phyloP scores from a whole-genome alignment of 164 flowering plant species.

The Taxillus chinensis region DNA sequence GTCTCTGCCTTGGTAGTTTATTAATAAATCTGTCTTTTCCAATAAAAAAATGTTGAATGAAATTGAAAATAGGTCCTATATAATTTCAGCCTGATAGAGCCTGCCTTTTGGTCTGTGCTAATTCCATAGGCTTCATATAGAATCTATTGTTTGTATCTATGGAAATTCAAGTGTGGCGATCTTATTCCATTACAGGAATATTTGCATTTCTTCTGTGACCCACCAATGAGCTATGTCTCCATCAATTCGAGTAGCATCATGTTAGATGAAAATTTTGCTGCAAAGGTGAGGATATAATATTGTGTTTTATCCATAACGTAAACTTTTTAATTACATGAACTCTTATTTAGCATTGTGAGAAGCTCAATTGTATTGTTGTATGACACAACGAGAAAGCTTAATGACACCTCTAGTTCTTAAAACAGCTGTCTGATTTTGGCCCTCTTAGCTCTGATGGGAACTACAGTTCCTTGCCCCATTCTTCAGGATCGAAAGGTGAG shows the following conservation, averaged over 20 bases:
- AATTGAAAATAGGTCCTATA: too few species aligned
- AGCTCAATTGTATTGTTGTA: too few species aligned
- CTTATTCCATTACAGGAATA: constrained; percentile 54
- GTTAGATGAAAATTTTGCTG: constrained; percentile 60
- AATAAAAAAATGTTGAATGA: too few species aligned
- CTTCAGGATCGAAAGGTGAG: constrained; percentile 35
- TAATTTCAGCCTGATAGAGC: too few species aligned
- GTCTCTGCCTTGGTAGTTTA: too few species aligned
- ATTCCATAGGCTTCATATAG: too few species aligned
- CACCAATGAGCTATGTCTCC: constrained; percentile 51
- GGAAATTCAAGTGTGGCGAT: neutral
- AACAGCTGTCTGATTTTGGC: constrained; percentile 51
- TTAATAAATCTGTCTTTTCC: too few species aligned
- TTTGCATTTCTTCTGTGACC: constrained; percentile 59
- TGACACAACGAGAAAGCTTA: too few species aligned
- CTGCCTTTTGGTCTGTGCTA: too few species aligned
- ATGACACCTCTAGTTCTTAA: constrained; percentile 6
- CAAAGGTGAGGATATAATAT: constrained; percentile 39
- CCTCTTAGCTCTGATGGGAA: constrained; percentile 24
- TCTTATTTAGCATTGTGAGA: too few species aligned
- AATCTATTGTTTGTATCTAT: neutral
- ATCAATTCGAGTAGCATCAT: constrained; percentile 57
- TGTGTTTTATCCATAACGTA: neutral
- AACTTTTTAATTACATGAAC: too few species aligned
- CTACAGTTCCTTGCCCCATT: constrained; percentile 10